Percentiles rank a stretch among this genome's conserved stretches.
Conservation (phyloP, 2,329 filamentous ascomycete species). For the Pseudogymnoascus sp. region DNA sequence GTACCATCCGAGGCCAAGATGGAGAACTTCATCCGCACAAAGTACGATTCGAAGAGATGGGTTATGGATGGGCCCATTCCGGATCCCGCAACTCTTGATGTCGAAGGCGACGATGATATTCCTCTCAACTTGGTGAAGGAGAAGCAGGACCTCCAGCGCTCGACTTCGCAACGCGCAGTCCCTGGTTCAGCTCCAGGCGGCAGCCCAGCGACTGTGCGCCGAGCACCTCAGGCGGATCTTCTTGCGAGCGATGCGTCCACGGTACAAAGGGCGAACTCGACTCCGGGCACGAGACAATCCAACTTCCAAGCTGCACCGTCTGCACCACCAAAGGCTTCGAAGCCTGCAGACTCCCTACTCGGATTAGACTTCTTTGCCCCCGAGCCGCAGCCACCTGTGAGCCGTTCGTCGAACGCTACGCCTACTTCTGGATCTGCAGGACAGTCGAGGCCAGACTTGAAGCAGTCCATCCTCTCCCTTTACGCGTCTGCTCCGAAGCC, state of each 20-base stretch:
- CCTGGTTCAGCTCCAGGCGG: slow-evolving; percentile 23
- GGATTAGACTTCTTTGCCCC: slow-evolving; percentile 89
- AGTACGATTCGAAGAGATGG: slow-evolving; percentile 98
- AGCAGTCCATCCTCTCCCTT: slow-evolving; percentile 92
- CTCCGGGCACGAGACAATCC: slow-evolving; percentile 49
- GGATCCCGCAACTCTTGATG: slow-evolving; percentile 80
- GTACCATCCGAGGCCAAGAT: slow-evolving; percentile 95
- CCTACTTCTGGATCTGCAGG: slow-evolving; percentile 51
- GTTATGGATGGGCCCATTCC: slow-evolving; percentile 97
- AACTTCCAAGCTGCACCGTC: slow-evolving; percentile 56
- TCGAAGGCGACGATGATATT: slow-evolving; percentile 78
- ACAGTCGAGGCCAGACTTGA: slow-evolving; percentile 82
- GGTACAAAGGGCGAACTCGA: slow-evolving; percentile 62
- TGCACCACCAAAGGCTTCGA: slow-evolving; percentile 60
- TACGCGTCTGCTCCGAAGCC: slow-evolving; percentile 80
- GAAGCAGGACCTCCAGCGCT: slow-evolving; percentile 56
- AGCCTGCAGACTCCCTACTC: slow-evolving; percentile 75
- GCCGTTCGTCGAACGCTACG: slow-evolving; percentile 73
- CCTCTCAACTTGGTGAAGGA: slow-evolving; percentile 56
- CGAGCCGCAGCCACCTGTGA: slow-evolving; percentile 55
- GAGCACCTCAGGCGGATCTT: slow-evolving; percentile 60
- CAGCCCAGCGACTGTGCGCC: slow-evolving; percentile 26
- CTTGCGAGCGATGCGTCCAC: slow-evolving; percentile 68
- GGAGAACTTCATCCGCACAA: slow-evolving; percentile 98
- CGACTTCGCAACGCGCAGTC: slow-evolving; percentile 22